Base-by-base conservation (phyloP, 1,284 basidiomycete species). In the Sporisorium graminicola region DNA sequence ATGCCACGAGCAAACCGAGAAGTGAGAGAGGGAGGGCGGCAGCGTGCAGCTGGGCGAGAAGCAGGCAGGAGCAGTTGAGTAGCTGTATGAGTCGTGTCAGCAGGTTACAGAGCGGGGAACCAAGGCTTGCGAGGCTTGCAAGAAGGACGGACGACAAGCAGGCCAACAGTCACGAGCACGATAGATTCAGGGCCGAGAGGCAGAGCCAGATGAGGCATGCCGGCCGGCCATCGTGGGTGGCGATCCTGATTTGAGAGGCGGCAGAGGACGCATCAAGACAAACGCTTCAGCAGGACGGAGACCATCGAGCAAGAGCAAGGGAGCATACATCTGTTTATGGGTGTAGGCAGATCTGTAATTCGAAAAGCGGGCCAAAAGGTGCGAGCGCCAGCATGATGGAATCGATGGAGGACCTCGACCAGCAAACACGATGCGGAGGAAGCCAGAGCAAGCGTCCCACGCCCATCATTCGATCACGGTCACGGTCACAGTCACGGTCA, bases 81-180 rank as follows among this genome's bases (percentile, higher is more conserved):
- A 7, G 22, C 20, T 40, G 33, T 29, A 27, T 10, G 16, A 18
- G 40, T 5, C 5, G 14, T 37, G n/a, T 14, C 49, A 47, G 29
- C 24, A 20, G 53, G n/a, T 26, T n/a, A 46, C 43, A 33, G 40
- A 59, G 66, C 66, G 67, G 67, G 57, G 58, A 57, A 58, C 59
- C 52, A 66, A 66, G 47, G 27, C 49, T 43, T 18, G 18, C 37
- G n/a, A n/a, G n/a, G n/a, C n/a, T n/a, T n/a, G n/a, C n/a, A n/a
- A 4, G 47, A 18, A 35, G 56, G 29, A 33, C 37, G 13, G 35
- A 50, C 27, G 22, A 22, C 50, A 7, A 43, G 42, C 33, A 35
- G 59, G 63, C 54, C 44, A 68, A 37, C 60, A 58, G 40, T n/a
- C 40, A 43, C 9, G 40, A 7, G 51, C 49, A 61, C 29, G 29